Conservation (phyloP, 2,329 filamentous ascomycete species). For the Elsinoe necatrix region DNA sequence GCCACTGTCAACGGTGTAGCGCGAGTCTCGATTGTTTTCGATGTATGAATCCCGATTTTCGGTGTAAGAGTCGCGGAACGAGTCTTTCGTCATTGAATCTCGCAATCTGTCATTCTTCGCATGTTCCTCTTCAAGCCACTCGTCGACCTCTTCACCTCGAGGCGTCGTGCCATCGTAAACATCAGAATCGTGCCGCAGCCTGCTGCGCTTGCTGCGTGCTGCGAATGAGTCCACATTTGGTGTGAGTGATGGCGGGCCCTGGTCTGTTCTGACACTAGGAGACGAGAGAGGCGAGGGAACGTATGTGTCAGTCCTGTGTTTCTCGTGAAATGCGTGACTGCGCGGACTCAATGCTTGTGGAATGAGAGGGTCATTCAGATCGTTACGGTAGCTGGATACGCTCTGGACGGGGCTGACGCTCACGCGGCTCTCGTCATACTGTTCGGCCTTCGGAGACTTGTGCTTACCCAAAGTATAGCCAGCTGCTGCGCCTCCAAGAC, state of each 20-base stretch:
- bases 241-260: conserved; percentile 32
- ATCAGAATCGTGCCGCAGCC: conserved; percentile 30
- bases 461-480: conserved; percentile 7
- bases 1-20: conserved; percentile 48
- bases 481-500: conserved; percentile 28
- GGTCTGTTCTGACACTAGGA: conserved; percentile 33
- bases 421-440: neutral
- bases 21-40: conserved; percentile 44
- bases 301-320: neutral
- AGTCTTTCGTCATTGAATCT: conserved; percentile 33
- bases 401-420: conserved; percentile 76
- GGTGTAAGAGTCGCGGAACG: conserved; percentile 4
- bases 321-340: conserved; percentile 20
- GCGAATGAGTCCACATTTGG: conserved; percentile 15
- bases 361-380: conserved; percentile 29
- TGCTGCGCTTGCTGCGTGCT: conserved; percentile 35
- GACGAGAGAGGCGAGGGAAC: conserved; percentile 24
- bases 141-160: conserved; percentile 34
- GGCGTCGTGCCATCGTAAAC: conserved; percentile 26
- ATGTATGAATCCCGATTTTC: conserved; percentile 32
- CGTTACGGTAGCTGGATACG: conserved; percentile 72
- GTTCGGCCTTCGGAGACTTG: neutral
- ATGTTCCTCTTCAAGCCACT: conserved; percentile 46
- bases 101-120: conserved; percentile 52
- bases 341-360: conserved; percentile 27